Evolutionary conservation across 1,284 basidiomycete species (phyloP).

Genomic region (Mycosarcoma mackinlayi): DNA sequence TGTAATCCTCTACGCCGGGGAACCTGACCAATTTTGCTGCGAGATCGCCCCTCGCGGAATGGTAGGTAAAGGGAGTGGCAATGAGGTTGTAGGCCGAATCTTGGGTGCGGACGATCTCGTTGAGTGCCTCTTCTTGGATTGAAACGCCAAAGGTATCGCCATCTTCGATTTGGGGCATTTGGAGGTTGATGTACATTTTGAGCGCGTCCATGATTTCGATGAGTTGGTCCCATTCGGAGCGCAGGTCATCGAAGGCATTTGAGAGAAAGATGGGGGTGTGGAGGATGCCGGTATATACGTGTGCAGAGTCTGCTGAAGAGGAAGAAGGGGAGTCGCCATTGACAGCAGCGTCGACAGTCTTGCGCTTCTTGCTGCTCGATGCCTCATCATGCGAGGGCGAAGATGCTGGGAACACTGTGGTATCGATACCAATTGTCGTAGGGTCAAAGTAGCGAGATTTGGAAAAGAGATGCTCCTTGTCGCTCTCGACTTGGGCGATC

Average conservation of each 20-base stretch:
- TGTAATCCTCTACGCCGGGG: slow-evolving; percentile 42
- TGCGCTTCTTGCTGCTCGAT: slow-evolving; percentile 40
- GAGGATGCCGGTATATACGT: slow-evolving; percentile 39
- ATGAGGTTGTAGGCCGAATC: slow-evolving; percentile 48
- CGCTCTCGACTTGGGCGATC: slow-evolving; percentile 23
- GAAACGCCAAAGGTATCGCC: slow-evolving; percentile 53
- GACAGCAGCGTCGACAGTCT: slow-evolving; percentile 9
- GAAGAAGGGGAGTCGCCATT: slow-evolving; percentile 10
- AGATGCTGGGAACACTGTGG: slow-evolving; percentile 18
- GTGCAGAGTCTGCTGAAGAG: slow-evolving; percentile 13
- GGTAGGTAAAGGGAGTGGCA: slow-evolving; percentile 39
- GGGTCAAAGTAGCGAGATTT: slow-evolving; percentile 38
- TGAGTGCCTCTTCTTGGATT: slow-evolving; percentile 52
- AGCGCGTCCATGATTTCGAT: slow-evolving; percentile 43
- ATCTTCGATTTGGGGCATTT: slow-evolving; percentile 54
- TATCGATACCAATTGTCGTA: slow-evolving; percentile 16
- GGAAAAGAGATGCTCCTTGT: slow-evolving; percentile 34
- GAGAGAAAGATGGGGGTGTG: slow-evolving; percentile 27
- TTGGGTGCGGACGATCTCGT: slow-evolving; percentile 48
- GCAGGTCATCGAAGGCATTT: slow-evolving; percentile 25
- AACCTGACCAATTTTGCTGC: slow-evolving; percentile 43
- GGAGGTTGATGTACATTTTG: slow-evolving; percentile 56
- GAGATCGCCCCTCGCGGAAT: slow-evolving; percentile 36
- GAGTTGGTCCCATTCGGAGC: slow-evolving; percentile 45
- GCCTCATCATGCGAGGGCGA: slow-evolving; percentile 4